Conservation (phyloP, 495 filamentous ascomycete genomes). For the Tetracladium marchalianum region DNA sequence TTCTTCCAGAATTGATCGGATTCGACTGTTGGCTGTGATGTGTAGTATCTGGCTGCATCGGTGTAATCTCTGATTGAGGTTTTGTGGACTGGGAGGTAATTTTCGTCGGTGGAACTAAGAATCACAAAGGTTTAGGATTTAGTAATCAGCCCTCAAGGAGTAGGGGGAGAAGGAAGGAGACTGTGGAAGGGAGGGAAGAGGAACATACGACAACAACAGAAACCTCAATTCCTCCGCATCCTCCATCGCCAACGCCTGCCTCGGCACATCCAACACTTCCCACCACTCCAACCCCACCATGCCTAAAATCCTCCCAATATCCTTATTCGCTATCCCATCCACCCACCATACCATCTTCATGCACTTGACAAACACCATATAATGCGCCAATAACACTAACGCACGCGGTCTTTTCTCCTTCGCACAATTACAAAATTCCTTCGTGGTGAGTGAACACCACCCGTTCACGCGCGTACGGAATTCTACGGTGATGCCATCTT, state of each 20-base stretch:
- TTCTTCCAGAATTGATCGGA: too few relatives aligned
- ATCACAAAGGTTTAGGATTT: too few relatives aligned
- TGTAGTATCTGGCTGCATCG: too few relatives aligned
- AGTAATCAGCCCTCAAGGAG: too few relatives aligned
- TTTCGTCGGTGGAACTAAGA: too few relatives aligned
- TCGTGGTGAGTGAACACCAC: conserved; percentile 41
- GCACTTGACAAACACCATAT: conserved; percentile 33
- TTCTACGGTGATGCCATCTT: conserved; percentile 6
- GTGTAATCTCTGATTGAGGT: too few relatives aligned
- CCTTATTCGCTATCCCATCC: conserved; percentile 25
- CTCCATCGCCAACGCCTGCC: background rate
- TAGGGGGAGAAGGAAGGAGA: too few relatives aligned
- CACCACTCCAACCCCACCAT: conserved; percentile 27
- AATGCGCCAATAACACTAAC: conserved; percentile 37
- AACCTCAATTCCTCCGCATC: conserved; percentile 1
- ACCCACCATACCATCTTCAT: conserved; percentile 34
- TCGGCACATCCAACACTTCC: conserved; percentile 7
- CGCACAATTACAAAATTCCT: conserved; percentile 40
- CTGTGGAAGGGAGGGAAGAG: too few relatives aligned
- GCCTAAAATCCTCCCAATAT: conserved; percentile 29
- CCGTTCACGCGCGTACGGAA: conserved; percentile 8
- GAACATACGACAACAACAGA: too few relatives aligned
- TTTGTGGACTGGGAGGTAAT: too few relatives aligned
- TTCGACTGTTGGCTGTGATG: too few relatives aligned
- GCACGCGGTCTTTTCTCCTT: conserved; percentile 42